These are phyloP conservation scores for Cutaneotrichosporon dermatis DNA, from an alignment of 1,284 basidiomycete species.

Conservation along the genomic window DNA sequence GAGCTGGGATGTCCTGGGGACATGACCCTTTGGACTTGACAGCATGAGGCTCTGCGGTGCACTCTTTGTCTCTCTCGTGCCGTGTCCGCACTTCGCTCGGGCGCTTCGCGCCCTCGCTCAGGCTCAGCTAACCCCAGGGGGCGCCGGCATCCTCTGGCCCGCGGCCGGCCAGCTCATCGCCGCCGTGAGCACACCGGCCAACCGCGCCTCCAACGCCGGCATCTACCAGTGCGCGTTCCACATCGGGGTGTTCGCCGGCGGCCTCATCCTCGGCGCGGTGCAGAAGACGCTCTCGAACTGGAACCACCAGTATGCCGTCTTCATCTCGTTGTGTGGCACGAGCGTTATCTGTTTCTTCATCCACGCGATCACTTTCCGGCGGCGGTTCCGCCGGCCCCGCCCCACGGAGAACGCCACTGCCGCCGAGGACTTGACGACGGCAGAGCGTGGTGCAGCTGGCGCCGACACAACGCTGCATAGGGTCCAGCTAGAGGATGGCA, in stretches of 20 bases:
- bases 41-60: too few species aligned
- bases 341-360: slow-evolving; percentile 11
- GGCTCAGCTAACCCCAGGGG: background rate
- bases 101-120: too few species aligned
- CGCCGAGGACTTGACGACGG: too few species aligned
- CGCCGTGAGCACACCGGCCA: slow-evolving; percentile 12
- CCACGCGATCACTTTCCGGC: slow-evolving; percentile 13
- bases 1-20: too few species aligned
- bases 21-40: too few species aligned
- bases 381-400: slow-evolving; percentile 10
- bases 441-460: too few species aligned
- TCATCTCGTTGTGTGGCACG: slow-evolving; percentile 9
- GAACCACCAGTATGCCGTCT: slow-evolving; percentile 20
- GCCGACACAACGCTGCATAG: too few species aligned
- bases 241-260: slow-evolving; percentile 13
- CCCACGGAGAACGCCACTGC: too few species aligned
- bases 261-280: slow-evolving; percentile 16
- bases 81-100: too few species aligned
- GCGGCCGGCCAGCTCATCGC: slow-evolving; percentile 17
- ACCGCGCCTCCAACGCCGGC: slow-evolving; percentile 18
- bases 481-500: slow-evolving; percentile 15
- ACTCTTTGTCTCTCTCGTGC: too few species aligned
- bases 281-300: slow-evolving; percentile 15
- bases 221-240: slow-evolving; percentile 22
- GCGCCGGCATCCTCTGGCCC: slow-evolving; percentile 16